Evolutionary conservation across 768 basidiomycete genomes (phyloP).

Genomic region (Cystofilobasidium bisporidii): DNA sequence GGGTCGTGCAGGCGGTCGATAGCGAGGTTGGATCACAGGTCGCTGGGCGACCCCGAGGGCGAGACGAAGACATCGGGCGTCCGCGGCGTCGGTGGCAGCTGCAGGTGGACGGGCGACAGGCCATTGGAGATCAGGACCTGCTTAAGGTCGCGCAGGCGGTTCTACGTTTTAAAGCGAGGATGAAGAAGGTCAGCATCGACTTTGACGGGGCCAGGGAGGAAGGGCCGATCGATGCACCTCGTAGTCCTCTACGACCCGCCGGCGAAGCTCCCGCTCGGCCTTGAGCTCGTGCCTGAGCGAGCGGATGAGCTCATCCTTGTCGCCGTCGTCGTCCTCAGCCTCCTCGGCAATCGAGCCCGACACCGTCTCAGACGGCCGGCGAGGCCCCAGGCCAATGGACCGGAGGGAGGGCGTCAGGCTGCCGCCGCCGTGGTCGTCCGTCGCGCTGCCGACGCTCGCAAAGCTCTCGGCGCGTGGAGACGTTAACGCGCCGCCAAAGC

Average conservation of each 20-base stretch:
- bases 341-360: background rate
- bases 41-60: background rate
- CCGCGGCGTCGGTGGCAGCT: background rate
- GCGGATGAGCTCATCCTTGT: background rate
- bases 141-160: background rate
- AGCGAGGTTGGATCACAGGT: background rate
- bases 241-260: slow-evolving; percentile 1
- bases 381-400: background rate
- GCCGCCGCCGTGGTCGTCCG: background rate
- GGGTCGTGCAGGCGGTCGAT: no score
- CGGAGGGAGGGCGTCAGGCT: no score
- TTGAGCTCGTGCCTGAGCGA: background rate
- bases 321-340: background rate
- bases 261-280: background rate
- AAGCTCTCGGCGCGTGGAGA: background rate
- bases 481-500: background rate
- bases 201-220: no score
- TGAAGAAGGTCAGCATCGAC: background rate
- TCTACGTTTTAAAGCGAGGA: background rate
- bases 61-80: background rate
- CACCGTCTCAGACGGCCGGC: background rate
- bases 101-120: background rate
- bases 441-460: background rate
- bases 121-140: background rate
- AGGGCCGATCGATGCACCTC: background rate